Base-by-base conservation (phyloP, 2,329 filamentous ascomycete genomes). In the Penicillium corylophilum region DNA sequence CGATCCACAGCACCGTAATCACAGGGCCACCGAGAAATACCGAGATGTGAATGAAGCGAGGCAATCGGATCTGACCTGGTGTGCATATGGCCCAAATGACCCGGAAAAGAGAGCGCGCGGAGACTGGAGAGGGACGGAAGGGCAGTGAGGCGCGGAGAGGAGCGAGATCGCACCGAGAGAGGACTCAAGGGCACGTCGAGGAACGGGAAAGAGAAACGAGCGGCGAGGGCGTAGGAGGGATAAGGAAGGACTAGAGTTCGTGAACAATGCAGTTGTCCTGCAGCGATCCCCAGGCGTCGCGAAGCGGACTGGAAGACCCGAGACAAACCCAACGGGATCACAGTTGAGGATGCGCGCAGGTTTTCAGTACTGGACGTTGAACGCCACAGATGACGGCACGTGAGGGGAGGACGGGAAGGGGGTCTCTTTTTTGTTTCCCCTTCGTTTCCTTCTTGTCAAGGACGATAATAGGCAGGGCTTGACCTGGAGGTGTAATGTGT, bases 191-290 rank as follows among this genome's bases (percentile, higher is more conserved):
- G 16, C 22, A 36, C 26, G 28, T 28, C 43, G 22, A 20, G 23
- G 26, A 20, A 28, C 35, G 18, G 35, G 42, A 33, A 8, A 44
- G 24, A 39, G 42, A 49, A n/a, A 56, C 48, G 54, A 56, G 51
- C 51, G 54, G 51, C 54, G 47, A 49, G 42, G 44, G 54, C 1
- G 12, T 28, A 16, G 46, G 26, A 10, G 26, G 43, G 28, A 46
- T 46, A 58, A 53, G 57, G 50, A 55, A 61, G 51, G 55, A 54
- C 48, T 44, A 52, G 41, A 51, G 49, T 54, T 39, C 46, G 55
- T 45, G 46, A 62, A 68, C 65, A 67, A 68, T 67, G 63, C 50
- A 60, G 59, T 69, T 68, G 65, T 68, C 49, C 63, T 64, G 66
- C 62, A 64, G 63, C 55, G 51, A 53, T 51, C 55, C 60, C 55